phyloP scores from a whole-genome alignment of 345 rosid genomes.

The Anastatica hierochuntica region DNA sequence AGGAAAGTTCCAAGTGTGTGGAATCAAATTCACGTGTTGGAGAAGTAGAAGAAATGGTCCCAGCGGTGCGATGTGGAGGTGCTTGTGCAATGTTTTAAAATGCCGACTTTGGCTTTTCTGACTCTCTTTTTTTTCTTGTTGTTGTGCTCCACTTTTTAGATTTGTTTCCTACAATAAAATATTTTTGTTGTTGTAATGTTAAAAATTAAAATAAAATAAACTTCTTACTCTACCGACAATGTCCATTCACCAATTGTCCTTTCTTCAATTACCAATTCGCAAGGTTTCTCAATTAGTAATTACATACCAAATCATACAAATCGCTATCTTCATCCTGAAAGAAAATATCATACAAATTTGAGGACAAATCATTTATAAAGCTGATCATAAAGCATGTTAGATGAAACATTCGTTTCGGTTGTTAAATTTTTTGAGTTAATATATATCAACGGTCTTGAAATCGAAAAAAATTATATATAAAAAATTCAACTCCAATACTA shows the following conservation, averaged over 20 bases:
- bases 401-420: too few relatives aligned
- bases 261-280: not conserved
- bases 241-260: constrained; percentile 12
- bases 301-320: not conserved
- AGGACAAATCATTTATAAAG: too few relatives aligned
- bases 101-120: constrained; percentile 10
- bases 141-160: constrained; percentile 25
- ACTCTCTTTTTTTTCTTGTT: not conserved
- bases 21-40: constrained; percentile 27
- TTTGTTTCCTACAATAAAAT: constrained; percentile 16
- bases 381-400: too few relatives aligned
- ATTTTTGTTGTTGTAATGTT: not conserved
- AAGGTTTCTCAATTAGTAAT: not conserved
- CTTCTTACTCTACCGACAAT: constrained; percentile 20
- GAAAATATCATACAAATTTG: too few relatives aligned
- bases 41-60: constrained; percentile 19
- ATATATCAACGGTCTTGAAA: too few relatives aligned
- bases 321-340: not conserved
- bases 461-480: too few relatives aligned
- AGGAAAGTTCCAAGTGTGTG: constrained; percentile 28
- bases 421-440: too few relatives aligned
- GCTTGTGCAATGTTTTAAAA: constrained; percentile 12
- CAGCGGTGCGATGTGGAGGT: constrained; percentile 24
- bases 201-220: too few relatives aligned
- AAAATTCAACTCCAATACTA: too few relatives aligned